Base-by-base conservation (phyloP, 2,329 filamentous ascomycete species). In the Plenodomus biglobosus region DNA sequence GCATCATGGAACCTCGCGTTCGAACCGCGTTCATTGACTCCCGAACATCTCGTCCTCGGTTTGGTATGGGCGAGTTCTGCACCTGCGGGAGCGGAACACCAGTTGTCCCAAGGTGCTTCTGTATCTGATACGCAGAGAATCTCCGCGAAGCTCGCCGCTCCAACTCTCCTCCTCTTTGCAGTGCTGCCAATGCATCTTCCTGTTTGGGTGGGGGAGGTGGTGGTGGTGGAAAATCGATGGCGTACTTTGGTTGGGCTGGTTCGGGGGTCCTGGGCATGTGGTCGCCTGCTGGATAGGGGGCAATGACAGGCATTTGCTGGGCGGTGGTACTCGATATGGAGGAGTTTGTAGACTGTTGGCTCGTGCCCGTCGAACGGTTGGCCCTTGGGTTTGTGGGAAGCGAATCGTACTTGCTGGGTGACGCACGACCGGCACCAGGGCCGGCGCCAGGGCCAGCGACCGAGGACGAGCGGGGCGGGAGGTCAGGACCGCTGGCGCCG, bases 111-210 rank as follows among this genome's bases (percentile, higher is more conserved):
- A 97, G 78, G 63, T 96, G 91, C 68, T 96, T 97, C 38, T 90
- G 90, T 59, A 99, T 95, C 66, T 99, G 94, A 69, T 97, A 99
- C 44, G 91, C 88, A 1, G 94, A 97, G 69, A 97, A 99, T 64
- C 94, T 81, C 59, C 92, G 82, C 13, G 94, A 99, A 1, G 94
- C 94, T 68, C 94, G 83, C 66, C 94, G 84, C 73, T 99, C 94
- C 41, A 99, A 76, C 58, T 96, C 92, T 17, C 92, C 92, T 27
- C 92, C 92, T 71, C 91, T 85, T 73, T 97, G 94, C 57, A 99
- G 74, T 42, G 92, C 91, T 40, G 90, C 90, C 43, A 99, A 77
- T 4, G 94, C 94, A 76, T 95, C 95, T 62, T 94, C 88, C 61
- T 91, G 85, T 62, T 88, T 88, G 43, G 90, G 88, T 20, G 86